Percentiles rank a stretch among this genome's conserved stretches.
Evolutionary conservation across 805 yeast genomes (phyloP).

Genomic region (Ogataea neopini): DNA sequence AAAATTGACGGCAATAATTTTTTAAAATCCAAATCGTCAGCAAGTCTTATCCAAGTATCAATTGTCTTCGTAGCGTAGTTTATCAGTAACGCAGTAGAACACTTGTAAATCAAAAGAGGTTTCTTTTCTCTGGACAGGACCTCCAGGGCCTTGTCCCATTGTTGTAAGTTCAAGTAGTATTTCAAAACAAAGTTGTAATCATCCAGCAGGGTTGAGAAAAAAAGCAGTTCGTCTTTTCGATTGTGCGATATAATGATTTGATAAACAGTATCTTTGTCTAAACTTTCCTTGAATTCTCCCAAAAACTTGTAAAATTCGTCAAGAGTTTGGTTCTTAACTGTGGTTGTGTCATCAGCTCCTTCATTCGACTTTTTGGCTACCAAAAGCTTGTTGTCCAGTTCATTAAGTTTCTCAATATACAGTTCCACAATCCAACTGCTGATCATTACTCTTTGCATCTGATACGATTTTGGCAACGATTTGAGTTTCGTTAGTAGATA

Average conservation of each 20-base stretch:
- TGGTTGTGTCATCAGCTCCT: slow-evolving; percentile 8
- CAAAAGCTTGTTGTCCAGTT: slow-evolving; percentile 38
- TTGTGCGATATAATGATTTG: slow-evolving; percentile 72
- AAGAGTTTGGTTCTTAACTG: slow-evolving; percentile 35
- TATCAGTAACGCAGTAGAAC: slow-evolving; percentile 66
- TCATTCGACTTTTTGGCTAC: slow-evolving; percentile 7
- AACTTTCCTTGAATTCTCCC: slow-evolving; percentile 40
- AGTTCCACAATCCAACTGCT: slow-evolving; percentile 69
- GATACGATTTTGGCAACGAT: slow-evolving; percentile 28
- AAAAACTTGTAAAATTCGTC: slow-evolving; percentile 52
- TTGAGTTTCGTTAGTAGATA: slow-evolving; percentile 47
- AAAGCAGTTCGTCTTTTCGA: slow-evolving; percentile 59
- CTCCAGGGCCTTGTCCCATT: slow-evolving; percentile 73
- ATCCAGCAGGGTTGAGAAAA: slow-evolving; percentile 63
- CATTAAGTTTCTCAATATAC: slow-evolving; percentile 47
- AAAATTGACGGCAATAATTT: slow-evolving; percentile 75
- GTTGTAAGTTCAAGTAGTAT: slow-evolving; percentile 65
- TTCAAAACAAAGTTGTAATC: slow-evolving; percentile 71
- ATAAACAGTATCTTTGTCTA: slow-evolving; percentile 71
- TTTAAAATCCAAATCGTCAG: slow-evolving; percentile 53
- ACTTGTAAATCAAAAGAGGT: slow-evolving; percentile 55
- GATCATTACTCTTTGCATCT: slow-evolving; percentile 52
- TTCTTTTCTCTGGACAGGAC: slow-evolving; percentile 52
- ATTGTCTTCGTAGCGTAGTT: slow-evolving; percentile 71
- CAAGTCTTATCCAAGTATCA: slow-evolving; percentile 72